Evolutionary conservation across 1,139 yeast species (phyloP).

Genomic region (Zhuliangozyma blackwelliae): DNA sequence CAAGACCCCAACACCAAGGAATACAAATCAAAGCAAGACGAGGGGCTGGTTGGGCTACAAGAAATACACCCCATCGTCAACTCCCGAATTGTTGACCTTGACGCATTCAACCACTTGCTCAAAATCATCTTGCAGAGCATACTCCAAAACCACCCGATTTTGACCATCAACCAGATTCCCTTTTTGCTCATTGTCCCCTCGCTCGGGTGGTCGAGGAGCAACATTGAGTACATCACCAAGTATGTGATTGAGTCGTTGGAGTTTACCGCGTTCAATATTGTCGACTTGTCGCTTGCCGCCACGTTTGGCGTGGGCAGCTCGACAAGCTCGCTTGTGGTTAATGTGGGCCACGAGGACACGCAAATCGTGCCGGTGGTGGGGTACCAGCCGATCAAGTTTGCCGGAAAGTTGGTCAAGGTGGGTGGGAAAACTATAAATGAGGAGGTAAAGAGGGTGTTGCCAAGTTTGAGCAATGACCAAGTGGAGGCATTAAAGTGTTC

Average conservation of each 20-base stretch:
- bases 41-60: constrained; percentile 14
- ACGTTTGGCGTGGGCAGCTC: constrained; percentile 66
- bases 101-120: constrained; percentile 68
- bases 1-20: constrained; percentile 41
- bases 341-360: constrained; percentile 71
- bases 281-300: constrained; percentile 68
- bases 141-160: constrained; percentile 45
- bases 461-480: constrained; percentile 54
- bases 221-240: constrained; percentile 66
- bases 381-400: constrained; percentile 55
- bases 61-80: constrained; percentile 59
- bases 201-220: constrained; percentile 62
- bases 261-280: constrained; percentile 66
- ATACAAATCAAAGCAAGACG: constrained; percentile 32
- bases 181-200: constrained; percentile 59
- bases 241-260: constrained; percentile 72
- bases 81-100: constrained; percentile 62
- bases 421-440: constrained; percentile 69
- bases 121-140: constrained; percentile 58
- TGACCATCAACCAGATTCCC: constrained; percentile 45
- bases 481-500: constrained; percentile 75
- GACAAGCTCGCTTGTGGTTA: constrained; percentile 66
- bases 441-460: constrained; percentile 48
- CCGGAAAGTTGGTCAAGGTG: constrained; percentile 43
- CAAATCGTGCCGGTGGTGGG: constrained; percentile 79